These are phyloP conservation scores for Termitomyces sp. DNA, from an alignment of 768 basidiomycete species.

Conservation along the genomic window DNA sequence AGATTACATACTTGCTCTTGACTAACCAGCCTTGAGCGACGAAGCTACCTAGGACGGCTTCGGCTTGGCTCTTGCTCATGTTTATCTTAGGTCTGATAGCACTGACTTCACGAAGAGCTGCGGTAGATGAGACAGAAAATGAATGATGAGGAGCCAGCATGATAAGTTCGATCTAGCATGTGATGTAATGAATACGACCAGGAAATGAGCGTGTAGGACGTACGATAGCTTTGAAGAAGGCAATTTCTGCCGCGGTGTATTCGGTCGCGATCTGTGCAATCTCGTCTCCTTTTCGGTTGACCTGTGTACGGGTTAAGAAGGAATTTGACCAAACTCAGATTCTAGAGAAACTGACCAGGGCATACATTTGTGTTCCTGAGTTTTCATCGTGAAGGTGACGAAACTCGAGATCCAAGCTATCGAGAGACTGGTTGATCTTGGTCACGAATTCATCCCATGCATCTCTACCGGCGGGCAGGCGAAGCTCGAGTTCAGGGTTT, in stretches of 20 bases:
- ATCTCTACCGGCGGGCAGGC: constrained; percentile 31
- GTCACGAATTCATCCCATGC: constrained; percentile 58
- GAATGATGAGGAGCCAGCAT: constrained; percentile 72
- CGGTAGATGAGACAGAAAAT: constrained; percentile 73
- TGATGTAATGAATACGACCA: neutral
- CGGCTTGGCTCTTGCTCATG: constrained; percentile 73
- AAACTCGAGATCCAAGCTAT: constrained; percentile 72
- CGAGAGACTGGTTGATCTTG: constrained; percentile 54
- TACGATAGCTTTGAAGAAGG: constrained; percentile 81
- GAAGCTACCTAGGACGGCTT: constrained; percentile 68
- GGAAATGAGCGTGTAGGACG: constrained; percentile 17
- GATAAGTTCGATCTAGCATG: constrained; percentile 76
- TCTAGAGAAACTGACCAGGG: constrained; percentile 45
- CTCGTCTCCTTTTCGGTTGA: constrained; percentile 76
- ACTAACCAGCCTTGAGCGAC: constrained; percentile 78
- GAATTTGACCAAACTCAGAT: too few relatives aligned
- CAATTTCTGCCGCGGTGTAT: constrained; percentile 72
- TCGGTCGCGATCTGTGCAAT: constrained; percentile 83
- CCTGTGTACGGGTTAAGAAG: constrained; percentile 34
- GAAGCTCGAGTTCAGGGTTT: constrained; percentile 43
- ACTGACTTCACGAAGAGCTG: constrained; percentile 67
- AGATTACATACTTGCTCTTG: constrained; percentile 59
- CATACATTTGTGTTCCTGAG: constrained; percentile 58
- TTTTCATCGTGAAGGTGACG: constrained; percentile 56
- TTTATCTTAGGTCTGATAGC: constrained; percentile 49